Percentiles rank a stretch among this genome's conserved stretches.
Evolutionary conservation across 805 yeast genomes (phyloP).

Genomic region (Kuraishia capsulata): DNA sequence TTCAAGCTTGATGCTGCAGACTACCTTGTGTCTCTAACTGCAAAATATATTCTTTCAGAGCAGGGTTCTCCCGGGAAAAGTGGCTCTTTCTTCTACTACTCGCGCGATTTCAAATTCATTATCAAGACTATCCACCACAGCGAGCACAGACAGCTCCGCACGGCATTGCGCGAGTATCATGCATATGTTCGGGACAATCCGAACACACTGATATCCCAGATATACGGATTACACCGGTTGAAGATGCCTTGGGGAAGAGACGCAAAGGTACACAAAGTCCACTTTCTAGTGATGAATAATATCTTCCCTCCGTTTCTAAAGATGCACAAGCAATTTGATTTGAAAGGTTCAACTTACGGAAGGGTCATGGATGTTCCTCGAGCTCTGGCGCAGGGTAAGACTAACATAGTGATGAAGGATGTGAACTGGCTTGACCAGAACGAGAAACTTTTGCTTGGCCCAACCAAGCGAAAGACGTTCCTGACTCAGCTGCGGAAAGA

Average conservation of each 20-base stretch:
- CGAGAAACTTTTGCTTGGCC: slow-evolving; percentile 66
- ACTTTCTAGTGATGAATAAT: slow-evolving; percentile 94
- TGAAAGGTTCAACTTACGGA: slow-evolving; percentile 91
- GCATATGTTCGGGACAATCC: slow-evolving; percentile 77
- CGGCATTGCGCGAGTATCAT: slow-evolving; percentile 67
- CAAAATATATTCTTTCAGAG: slow-evolving; percentile 86
- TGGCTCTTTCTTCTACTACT: slow-evolving; percentile 92
- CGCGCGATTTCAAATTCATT: slow-evolving; percentile 87
- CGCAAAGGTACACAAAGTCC: slow-evolving; percentile 57
- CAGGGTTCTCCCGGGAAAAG: slow-evolving; percentile 94
- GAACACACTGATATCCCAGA: slow-evolving; percentile 85
- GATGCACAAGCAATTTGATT: slow-evolving; percentile 76
- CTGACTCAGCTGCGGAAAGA: slow-evolving; percentile 68
- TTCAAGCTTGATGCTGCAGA: slow-evolving; percentile 96
- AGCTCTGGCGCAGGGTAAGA: slow-evolving; percentile 16
- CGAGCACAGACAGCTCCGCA: slow-evolving; percentile 79
- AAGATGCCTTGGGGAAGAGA: slow-evolving; percentile 68
- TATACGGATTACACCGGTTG: slow-evolving; percentile 90
- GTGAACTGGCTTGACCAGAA: slow-evolving; percentile 73
- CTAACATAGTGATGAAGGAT: slow-evolving; percentile 64
- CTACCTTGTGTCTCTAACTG: slow-evolving; percentile 83
- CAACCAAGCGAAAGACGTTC: slow-evolving; percentile 49
- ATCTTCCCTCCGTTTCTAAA: slow-evolving; percentile 90
- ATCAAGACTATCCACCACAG: slow-evolving; percentile 93
- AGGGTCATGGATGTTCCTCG: slow-evolving; percentile 39